Evolutionary conservation across 257 asterid species (phyloP).

Genomic region (Solanum dulcamara): DNA sequence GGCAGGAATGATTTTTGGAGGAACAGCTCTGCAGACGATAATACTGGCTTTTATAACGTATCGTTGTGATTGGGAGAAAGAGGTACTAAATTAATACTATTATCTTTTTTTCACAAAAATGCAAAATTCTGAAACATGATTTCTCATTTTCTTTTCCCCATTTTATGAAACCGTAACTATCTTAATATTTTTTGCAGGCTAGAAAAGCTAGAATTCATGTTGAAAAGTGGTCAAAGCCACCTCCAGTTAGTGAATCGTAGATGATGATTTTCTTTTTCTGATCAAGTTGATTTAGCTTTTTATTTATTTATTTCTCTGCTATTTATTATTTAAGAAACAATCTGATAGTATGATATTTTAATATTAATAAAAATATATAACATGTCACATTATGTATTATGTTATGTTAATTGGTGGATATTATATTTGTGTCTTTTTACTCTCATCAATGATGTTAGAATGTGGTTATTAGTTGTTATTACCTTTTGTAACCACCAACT

Average conservation of each 20-base stretch:
- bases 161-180: background rate
- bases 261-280: background rate
- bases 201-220: background rate
- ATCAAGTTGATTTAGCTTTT: too few relatives aligned
- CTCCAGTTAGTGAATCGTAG: background rate
- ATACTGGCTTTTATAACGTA: constrained; percentile 14
- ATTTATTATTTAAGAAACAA: too few relatives aligned
- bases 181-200: background rate
- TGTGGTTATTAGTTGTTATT: too few relatives aligned
- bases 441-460: too few relatives aligned
- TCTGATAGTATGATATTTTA: too few relatives aligned
- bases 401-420: too few relatives aligned
- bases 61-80: constrained; percentile 38
- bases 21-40: constrained; percentile 32
- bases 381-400: too few relatives aligned
- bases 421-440: too few relatives aligned
- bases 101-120: background rate
- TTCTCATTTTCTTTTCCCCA: background rate
- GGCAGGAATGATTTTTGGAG: constrained; percentile 53
- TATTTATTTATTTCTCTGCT: too few relatives aligned
- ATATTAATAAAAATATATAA: too few relatives aligned
- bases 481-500: too few relatives aligned
- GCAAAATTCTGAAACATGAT: background rate
- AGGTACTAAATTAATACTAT: constrained; percentile 9
- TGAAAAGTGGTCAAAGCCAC: background rate